These are phyloP conservation scores for Remersonia thermophila DNA, from an alignment of 2,329 filamentous ascomycete species.

Conservation along the genomic window DNA sequence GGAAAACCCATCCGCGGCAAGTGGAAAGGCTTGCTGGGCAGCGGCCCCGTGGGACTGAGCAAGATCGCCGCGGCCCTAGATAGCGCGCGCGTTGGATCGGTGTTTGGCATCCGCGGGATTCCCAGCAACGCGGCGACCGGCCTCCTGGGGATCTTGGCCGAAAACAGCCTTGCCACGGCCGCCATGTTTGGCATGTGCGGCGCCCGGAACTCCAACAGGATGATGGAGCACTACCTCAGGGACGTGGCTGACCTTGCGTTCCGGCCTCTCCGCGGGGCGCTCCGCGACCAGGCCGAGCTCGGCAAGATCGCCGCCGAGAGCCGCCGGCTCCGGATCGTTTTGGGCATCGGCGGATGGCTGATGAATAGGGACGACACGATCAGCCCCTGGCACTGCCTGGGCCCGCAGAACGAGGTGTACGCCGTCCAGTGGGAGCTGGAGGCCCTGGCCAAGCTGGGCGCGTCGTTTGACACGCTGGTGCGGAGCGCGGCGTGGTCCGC, in stretches of 20 bases:
- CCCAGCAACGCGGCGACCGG: conserved; percentile 62
- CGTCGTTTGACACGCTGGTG: conserved; percentile 63
- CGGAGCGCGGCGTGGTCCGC: conserved; percentile 70
- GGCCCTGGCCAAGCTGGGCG: conserved; percentile 64
- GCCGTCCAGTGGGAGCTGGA: conserved; percentile 74
- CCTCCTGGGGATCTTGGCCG: conserved; percentile 67
- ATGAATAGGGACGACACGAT: conserved; percentile 59
- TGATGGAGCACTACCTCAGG: conserved; percentile 76
- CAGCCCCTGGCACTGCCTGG: conserved; percentile 67
- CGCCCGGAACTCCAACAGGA: conserved; percentile 67
- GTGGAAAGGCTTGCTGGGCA: conserved; percentile 53
- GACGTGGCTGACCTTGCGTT: conserved; percentile 87
- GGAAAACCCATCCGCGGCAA: conserved; percentile 49
- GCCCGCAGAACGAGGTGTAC: conserved; percentile 64
- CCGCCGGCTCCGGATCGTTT: conserved; percentile 64
- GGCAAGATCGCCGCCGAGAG: conserved; percentile 41
- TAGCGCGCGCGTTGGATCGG: conserved; percentile 59
- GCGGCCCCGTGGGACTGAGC: conserved; percentile 60
- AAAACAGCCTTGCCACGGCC: conserved; percentile 69
- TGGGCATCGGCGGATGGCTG: conserved; percentile 75
- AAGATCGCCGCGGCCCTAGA: conserved; percentile 52
- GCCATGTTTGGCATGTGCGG: conserved; percentile 88
- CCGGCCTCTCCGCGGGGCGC: conserved; percentile 52
- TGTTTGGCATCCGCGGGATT: conserved; percentile 67
- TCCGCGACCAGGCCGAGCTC: conserved; percentile 32